Evolutionary conservation across 805 yeast genomes (phyloP).

Genomic region (Nakazawaea holstii): DNA sequence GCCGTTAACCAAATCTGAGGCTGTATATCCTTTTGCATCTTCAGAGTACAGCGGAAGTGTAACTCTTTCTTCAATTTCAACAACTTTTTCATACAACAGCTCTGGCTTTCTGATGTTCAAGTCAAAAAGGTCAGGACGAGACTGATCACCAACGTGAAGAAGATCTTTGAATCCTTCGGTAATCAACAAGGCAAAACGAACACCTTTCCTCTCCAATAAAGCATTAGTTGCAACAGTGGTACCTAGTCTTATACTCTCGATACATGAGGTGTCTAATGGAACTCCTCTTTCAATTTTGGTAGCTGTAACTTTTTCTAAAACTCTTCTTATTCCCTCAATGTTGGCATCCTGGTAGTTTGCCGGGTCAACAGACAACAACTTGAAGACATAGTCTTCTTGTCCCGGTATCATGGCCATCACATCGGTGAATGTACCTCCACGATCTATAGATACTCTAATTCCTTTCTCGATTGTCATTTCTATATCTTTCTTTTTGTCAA

Average conservation of each 20-base stretch:
- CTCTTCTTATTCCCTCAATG: conserved; percentile 44
- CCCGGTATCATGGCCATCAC: conserved; percentile 36
- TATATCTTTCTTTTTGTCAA: too few relatives aligned
- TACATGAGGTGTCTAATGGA: conserved; percentile 28
- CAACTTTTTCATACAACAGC: conserved; percentile 36
- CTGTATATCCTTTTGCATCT: conserved; percentile 21
- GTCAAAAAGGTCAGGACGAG: conserved; percentile 47
- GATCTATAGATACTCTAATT: conserved; percentile 9
- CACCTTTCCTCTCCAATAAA: conserved; percentile 46
- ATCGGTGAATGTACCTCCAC: conserved; percentile 44
- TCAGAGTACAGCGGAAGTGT: conserved; percentile 34
- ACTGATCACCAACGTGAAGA: conserved; percentile 45
- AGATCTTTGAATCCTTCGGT: conserved; percentile 48
- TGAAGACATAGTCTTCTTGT: conserved; percentile 35
- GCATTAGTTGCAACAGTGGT: conserved; percentile 54
- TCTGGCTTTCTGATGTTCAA: conserved; percentile 42
- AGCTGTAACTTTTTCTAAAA: conserved; percentile 33
- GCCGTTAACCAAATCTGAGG: conserved; percentile 19
- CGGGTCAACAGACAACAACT: conserved; percentile 43
- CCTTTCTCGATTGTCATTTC: conserved; percentile 8
- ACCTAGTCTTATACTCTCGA: conserved; percentile 40
- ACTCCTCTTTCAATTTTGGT: conserved; percentile 25
- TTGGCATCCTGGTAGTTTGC: conserved; percentile 44
- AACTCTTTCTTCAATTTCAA: conserved; percentile 53
- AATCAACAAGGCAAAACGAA: conserved; percentile 38